phyloP scores from a whole-genome alignment of 768 basidiomycete genomes.

The Psilocybe sp. region DNA sequence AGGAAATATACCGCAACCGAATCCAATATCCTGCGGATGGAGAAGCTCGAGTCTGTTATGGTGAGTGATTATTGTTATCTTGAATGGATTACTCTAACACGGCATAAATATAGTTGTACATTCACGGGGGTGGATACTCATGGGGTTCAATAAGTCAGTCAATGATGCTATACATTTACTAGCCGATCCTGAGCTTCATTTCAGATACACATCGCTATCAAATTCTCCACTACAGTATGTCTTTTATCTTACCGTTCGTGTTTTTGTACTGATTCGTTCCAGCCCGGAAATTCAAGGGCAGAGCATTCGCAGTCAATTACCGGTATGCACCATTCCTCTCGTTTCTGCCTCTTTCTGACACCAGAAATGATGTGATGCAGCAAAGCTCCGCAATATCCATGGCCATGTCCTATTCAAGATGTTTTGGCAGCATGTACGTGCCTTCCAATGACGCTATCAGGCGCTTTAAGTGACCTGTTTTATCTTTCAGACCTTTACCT shows the following conservation, averaged over 20 bases:
- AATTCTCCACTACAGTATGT: slow-evolving; percentile 51
- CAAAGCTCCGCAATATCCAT: slow-evolving; percentile 83
- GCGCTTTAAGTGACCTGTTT: background rate
- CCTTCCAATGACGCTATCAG: background rate
- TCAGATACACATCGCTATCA: slow-evolving; percentile 61
- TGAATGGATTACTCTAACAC: background rate
- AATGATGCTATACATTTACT: slow-evolving; percentile 1
- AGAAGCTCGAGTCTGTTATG: slow-evolving; percentile 55
- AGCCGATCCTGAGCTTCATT: background rate
- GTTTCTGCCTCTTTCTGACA: background rate
- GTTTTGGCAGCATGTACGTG: slow-evolving; percentile 67
- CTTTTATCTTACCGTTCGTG: background rate
- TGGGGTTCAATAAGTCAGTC: slow-evolving; percentile 61
- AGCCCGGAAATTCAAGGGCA: slow-evolving; percentile 71
- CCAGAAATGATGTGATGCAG: slow-evolving; percentile 29
- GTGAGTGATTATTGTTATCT: slow-evolving; percentile 24
- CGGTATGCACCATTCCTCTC: slow-evolving; percentile 19
- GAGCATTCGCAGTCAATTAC: slow-evolving; percentile 64
- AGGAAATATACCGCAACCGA: slow-evolving; percentile 34
- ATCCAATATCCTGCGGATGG: slow-evolving; percentile 44
- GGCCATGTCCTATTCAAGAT: slow-evolving; percentile 77
- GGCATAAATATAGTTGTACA: slow-evolving; percentile 48
- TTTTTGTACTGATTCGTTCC: slow-evolving; percentile 13
- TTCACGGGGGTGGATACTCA: slow-evolving; percentile 67
- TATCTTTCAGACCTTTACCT: slow-evolving; percentile 62